Conservation (phyloP, 805 yeast species). For the Grigorovia humatica region DNA sequence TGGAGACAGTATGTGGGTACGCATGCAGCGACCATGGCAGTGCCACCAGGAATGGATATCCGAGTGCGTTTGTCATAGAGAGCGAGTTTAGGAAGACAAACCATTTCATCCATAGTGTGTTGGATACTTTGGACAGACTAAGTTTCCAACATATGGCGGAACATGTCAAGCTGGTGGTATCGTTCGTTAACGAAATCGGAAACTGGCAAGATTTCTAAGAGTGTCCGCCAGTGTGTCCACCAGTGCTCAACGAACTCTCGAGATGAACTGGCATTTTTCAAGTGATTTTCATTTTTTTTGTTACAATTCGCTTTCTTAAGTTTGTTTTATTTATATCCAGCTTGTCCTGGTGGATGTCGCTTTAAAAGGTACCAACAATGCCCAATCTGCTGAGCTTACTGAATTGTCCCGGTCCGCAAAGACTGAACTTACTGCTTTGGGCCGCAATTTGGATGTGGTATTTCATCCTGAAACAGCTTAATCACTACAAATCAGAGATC, state of each 20-base stretch:
- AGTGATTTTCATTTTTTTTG: background rate
- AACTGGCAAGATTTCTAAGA: slow-evolving; percentile 13
- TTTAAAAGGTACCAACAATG: background rate
- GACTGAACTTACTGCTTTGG: slow-evolving; percentile 40
- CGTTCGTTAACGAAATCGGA: slow-evolving; percentile 60
- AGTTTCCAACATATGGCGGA: slow-evolving; percentile 71
- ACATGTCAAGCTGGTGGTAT: slow-evolving; percentile 69
- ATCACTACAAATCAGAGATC: slow-evolving; percentile 35
- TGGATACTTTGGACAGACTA: slow-evolving; percentile 74
- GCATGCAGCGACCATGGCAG: slow-evolving; percentile 92
- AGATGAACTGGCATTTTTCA: background rate
- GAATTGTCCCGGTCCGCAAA: slow-evolving; percentile 37
- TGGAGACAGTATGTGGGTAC: slow-evolving; percentile 76
- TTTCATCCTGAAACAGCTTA: slow-evolving; percentile 33
- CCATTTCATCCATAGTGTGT: slow-evolving; percentile 63
- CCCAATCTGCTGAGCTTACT: background rate
- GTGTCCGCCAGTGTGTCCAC: background rate
- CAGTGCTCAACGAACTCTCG: background rate
- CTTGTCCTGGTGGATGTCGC: background rate
- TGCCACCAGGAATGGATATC: slow-evolving; percentile 74
- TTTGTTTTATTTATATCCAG: background rate
- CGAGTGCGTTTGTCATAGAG: slow-evolving; percentile 76
- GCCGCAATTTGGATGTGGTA: slow-evolving; percentile 48
- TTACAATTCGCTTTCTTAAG: background rate
- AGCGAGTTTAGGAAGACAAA: slow-evolving; percentile 53